These are phyloP conservation scores for Linum trigynum DNA, from an alignment of 345 rosid genomes.

Conservation along the genomic window DNA sequence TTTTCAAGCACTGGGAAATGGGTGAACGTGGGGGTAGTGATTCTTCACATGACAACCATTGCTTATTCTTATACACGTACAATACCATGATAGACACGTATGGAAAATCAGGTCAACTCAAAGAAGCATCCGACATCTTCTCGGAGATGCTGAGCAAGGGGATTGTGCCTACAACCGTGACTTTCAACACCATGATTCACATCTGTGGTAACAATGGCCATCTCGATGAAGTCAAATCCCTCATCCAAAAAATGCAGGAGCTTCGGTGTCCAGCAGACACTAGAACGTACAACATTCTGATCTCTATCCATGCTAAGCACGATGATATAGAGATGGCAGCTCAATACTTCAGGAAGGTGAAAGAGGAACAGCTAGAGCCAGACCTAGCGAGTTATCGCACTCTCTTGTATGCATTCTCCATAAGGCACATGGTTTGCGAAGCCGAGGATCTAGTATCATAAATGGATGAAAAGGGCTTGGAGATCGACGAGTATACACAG, in stretches of 20 bases:
- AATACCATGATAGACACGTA: constrained; percentile 81
- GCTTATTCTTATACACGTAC: constrained; percentile 55
- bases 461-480: constrained; percentile 54
- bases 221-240: constrained; percentile 48
- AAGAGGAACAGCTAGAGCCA: constrained; percentile 51
- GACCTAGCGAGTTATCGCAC: constrained; percentile 76
- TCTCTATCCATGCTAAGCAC: constrained; percentile 61
- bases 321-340: constrained; percentile 46
- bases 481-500: constrained; percentile 84
- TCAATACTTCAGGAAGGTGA: constrained; percentile 57
- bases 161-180: constrained; percentile 71
- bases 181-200: constrained; percentile 83
- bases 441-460: constrained; percentile 60
- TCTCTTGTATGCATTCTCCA: constrained; percentile 68
- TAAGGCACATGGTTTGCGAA: constrained; percentile 64
- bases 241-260: constrained; percentile 70
- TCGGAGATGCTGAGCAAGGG: constrained; percentile 61
- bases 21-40: constrained; percentile 26
- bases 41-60: constrained; percentile 18
- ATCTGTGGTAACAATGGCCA: constrained; percentile 62
- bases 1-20: constrained; percentile 64
- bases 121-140: constrained; percentile 62
- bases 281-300: constrained; percentile 78
- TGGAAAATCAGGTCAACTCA: constrained; percentile 66
- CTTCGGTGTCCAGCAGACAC: constrained; percentile 64